Conservation (phyloP, 1,139 yeast genomes). For the Suhomyces ambrosiae region DNA sequence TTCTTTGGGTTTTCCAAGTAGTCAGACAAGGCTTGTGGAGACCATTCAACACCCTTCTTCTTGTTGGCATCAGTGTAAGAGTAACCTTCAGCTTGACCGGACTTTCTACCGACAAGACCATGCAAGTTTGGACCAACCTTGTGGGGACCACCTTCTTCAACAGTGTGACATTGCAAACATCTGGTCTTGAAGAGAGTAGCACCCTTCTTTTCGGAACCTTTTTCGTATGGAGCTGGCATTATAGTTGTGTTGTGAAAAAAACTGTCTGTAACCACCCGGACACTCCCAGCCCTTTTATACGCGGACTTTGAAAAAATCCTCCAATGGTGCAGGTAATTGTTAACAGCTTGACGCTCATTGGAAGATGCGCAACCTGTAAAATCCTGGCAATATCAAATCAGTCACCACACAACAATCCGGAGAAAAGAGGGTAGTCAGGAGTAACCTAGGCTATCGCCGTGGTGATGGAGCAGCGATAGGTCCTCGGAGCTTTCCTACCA, state of each 20-base stretch:
- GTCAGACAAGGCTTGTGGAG: slow-evolving; percentile 85
- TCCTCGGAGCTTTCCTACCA: not conserved
- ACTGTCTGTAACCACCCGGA: not conserved
- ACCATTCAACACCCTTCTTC: slow-evolving; percentile 91
- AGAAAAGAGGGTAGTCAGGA: too few species aligned
- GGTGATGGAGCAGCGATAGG: too few species aligned
- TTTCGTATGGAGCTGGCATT: slow-evolving; percentile 68
- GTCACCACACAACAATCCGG: too few species aligned
- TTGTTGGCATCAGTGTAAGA: slow-evolving; percentile 98
- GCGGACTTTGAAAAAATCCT: slow-evolving; percentile 9
- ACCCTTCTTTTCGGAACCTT: slow-evolving; percentile 94
- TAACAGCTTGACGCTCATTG: slow-evolving; percentile 15
- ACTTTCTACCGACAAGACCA: slow-evolving; percentile 89
- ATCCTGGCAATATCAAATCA: slow-evolving; percentile 3
- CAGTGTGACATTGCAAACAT: slow-evolving; percentile 99
- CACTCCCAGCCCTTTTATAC: slow-evolving; percentile 14
- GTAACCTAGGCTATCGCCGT: slow-evolving; percentile 1
- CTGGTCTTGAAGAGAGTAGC: slow-evolving; percentile 98
- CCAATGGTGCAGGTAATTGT: slow-evolving; percentile 15
- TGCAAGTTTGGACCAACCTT: slow-evolving; percentile 99
- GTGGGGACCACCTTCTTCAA: slow-evolving; percentile 94
- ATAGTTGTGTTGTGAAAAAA: slow-evolving; percentile 6
- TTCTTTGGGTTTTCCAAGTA: slow-evolving; percentile 99
- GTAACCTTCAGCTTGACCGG: slow-evolving; percentile 92
- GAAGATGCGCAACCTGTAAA: slow-evolving; percentile 14